These are phyloP conservation scores for Pelargonium myrrhifolium DNA, from an alignment of 441 rosid genomes.

Conservation along the genomic window DNA sequence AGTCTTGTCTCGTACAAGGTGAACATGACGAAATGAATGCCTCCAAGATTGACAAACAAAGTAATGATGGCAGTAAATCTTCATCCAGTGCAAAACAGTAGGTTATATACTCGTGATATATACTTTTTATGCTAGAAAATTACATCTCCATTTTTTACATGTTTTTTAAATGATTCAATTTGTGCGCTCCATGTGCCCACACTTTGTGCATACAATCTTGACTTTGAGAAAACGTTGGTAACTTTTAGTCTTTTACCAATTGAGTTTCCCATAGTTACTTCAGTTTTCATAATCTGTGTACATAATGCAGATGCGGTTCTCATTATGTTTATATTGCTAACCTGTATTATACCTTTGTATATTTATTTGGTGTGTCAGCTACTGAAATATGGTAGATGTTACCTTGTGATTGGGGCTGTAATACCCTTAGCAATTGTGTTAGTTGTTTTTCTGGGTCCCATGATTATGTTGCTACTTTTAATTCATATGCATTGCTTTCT, in stretches of 20 bases:
- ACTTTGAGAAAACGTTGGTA: background rate
- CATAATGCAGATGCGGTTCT: background rate
- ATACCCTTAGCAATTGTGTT: background rate
- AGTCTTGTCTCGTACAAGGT: conserved; percentile 20
- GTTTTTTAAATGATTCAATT: background rate
- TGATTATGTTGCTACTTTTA: background rate
- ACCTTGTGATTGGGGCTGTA: background rate
- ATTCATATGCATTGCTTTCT: background rate
- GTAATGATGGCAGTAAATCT: conserved; percentile 19
- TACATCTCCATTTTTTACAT: background rate
- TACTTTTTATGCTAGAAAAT: background rate
- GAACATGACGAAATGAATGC: conserved; percentile 20
- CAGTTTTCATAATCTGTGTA: background rate
- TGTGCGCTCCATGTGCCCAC: background rate
- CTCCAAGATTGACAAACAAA: conserved; percentile 25
- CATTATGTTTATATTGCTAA: background rate
- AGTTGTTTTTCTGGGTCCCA: background rate
- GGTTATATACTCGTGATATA: conserved; percentile 13
- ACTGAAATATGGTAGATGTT: background rate
- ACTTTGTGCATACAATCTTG: background rate
- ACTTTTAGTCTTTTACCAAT: background rate
- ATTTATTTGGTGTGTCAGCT: background rate
- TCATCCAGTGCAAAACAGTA: conserved; percentile 25
- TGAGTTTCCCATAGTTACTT: background rate
- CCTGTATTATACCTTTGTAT: background rate